Base-by-base conservation (phyloP, 2,329 filamentous ascomycete genomes). In the Aspergillus fumigatus region DNA sequence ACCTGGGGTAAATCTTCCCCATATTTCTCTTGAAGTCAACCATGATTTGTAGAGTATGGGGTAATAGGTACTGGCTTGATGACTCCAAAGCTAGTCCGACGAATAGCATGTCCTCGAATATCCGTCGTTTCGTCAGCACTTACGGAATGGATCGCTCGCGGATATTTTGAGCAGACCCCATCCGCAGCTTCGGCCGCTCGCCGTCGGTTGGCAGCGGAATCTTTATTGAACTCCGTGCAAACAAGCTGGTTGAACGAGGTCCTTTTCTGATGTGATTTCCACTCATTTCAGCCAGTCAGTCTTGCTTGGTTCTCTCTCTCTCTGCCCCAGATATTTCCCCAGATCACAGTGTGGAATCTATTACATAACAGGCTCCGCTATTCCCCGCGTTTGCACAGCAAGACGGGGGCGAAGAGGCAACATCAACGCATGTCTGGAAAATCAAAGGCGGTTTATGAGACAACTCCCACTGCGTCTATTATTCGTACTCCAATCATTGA, bases 291-390 rank as follows among this genome's bases (percentile, higher is more conserved):
- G 32, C 14, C 14, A 4, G 43, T 23, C 5, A 21, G 23, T 3
- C 10, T 25, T 26, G 43, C 43, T 23, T 6, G 50, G 51, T 19
- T 45, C 56, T n/a, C 49, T 50, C 17, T 41, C n/a, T 45, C 56
- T n/a, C 49, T 50, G 19, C 47, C n/a, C 54, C 32, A 50, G 40
- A 38, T 47, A 29, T 27, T 38, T 59, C 53, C 50, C 54, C 48
- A 51, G 59, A 59, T 48, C 47, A 32, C 40, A 50, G 49, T 50
- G 65, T 69, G 67, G 64, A 69, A 70, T 59, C 64, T 64, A 62
- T 70, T 69, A 70, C 59, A 54, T 70, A 70, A 70, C 57, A 64
- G 54, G 57, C 48, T 67, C 49, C 49, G 51, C 53, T 53, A 17
- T 51, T 56, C 67, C 66, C 67, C 67, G 61, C 66, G 66, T 63